Base-by-base conservation (phyloP, 192 early-diverging fungal species). In the Entomortierella beljakovae region DNA sequence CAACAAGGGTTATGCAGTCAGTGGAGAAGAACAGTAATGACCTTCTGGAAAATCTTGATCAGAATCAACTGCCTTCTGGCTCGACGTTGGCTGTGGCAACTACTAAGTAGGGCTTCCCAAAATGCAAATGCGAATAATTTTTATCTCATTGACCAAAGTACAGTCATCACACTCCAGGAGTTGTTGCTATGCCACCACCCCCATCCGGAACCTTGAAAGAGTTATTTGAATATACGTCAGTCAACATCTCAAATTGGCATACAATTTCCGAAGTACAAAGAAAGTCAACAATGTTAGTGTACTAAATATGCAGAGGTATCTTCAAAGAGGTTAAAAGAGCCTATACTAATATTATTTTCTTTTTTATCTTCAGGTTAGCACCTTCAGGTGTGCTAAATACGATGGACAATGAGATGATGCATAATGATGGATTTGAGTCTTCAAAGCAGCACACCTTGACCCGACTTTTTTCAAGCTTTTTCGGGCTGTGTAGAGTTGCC, bases 211-310 rank as follows among this genome's bases (percentile, higher is more conserved):
- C 43, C 3, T 46, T 46, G 15, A 46, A 46, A 16, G 43, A 16
- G 3, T 20, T 46, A 46, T 46, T 20, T 20, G 43, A 46, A 46
- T 46, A 46, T 46, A 20, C 43, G 15, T 46, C 43, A 46, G 43
- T 5, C 5, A 46, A 46, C 43, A 5, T 46, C 43, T 46, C 43
- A 16, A 5, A 46, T 16, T 46, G 43, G 43, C 5, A 16, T 46
- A 46, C 43, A 46, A 46, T 46, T 15, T 46, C 43, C 15, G 43
- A 46, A 16, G 15, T 46, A 3, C 5, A 46, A 46, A 46, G 15
- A 46, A 46, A 46, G 43, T 46, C 43, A 20, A 46, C 43, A 15
- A 46, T 46, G 43, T 46, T 46, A 46, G 43, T 46, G 43, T 46
- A 46, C 43, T 46, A 46, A 46, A 46, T 46, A 46, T 46, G 15